phyloP scores from a whole-genome alignment of 1,284 basidiomycete species.

The Marasmius oreades region DNA sequence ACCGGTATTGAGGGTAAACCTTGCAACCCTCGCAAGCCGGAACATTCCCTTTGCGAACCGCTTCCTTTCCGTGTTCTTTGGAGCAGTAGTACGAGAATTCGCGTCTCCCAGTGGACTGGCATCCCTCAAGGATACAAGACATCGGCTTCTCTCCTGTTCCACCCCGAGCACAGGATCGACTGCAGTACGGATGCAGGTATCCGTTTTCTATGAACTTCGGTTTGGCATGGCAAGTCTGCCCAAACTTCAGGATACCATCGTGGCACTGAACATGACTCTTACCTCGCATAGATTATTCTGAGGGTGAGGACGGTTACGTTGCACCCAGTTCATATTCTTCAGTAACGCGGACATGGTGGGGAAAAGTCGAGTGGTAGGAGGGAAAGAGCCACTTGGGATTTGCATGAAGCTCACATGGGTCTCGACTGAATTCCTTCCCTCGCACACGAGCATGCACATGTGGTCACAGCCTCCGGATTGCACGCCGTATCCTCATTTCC shows the following conservation, averaged over 20 bases:
- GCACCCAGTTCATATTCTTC: constrained; percentile 2
- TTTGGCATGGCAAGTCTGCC: constrained; percentile 52
- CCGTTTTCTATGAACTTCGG: constrained; percentile 58
- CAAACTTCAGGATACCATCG: background rate
- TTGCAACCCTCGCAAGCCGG: constrained; percentile 48
- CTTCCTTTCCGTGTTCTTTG: constrained; percentile 52
- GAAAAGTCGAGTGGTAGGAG: background rate
- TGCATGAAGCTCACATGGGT: background rate
- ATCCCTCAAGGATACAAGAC: constrained; percentile 44
- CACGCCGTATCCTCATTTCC: constrained; percentile 9
- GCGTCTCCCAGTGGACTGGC: constrained; percentile 44
- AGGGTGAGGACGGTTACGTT: background rate
- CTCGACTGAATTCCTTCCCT: no score
- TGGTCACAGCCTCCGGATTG: background rate
- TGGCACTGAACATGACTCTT: background rate
- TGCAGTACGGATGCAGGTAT: constrained; percentile 53
- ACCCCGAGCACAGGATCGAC: constrained; percentile 52
- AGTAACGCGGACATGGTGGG: background rate
- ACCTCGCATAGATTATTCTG: constrained; percentile 8
- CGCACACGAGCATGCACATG: background rate
- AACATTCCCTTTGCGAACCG: constrained; percentile 41
- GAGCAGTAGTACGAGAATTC: constrained; percentile 51
- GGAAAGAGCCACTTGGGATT: background rate
- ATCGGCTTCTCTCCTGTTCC: constrained; percentile 26
- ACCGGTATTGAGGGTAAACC: constrained; percentile 33